These are phyloP conservation scores for Pseudopyricularia javanii DNA, from an alignment of 2,329 filamentous ascomycete genomes.

Conservation along the genomic window DNA sequence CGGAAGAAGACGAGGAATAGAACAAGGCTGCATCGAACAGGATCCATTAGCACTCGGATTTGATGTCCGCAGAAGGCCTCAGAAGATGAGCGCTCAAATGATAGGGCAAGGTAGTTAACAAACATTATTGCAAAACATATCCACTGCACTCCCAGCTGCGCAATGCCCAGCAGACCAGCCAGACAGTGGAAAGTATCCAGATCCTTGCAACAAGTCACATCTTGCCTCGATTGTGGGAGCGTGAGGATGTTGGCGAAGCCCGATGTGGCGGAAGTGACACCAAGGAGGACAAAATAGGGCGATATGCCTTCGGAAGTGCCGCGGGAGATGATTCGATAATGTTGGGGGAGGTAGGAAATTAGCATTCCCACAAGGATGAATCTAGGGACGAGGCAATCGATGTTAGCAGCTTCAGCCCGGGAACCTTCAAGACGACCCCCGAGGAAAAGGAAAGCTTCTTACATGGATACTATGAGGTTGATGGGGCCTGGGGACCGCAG, in stretches of 20 bases:
- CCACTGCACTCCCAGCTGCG: constrained; percentile 87
- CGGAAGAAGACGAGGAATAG: constrained; percentile 95
- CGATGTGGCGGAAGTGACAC: constrained; percentile 76
- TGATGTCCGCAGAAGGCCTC: no score
- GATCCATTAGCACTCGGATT: background rate
- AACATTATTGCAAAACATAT: constrained; percentile 86
- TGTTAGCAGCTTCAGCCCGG: background rate
- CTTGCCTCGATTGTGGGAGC: constrained; percentile 68
- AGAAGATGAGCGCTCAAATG: background rate
- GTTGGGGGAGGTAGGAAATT: constrained; percentile 88
- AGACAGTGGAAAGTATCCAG: constrained; percentile 73
- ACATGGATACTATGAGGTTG: constrained; percentile 46
- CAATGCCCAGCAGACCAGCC: constrained; percentile 75
- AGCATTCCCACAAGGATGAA: constrained; percentile 80
- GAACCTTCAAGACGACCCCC: background rate
- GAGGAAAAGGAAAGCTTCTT: constrained; percentile 9
- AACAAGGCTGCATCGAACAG: constrained; percentile 48
- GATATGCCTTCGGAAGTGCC: constrained; percentile 89
- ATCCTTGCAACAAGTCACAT: constrained; percentile 76
- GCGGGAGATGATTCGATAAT: constrained; percentile 77
- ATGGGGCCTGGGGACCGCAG: constrained; percentile 40
- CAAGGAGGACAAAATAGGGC: constrained; percentile 89
- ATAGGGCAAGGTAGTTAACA: constrained; percentile 25
- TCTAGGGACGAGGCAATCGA: constrained; percentile 17
- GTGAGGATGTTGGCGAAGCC: constrained; percentile 88